Evolutionary conservation across 495 filamentous ascomycete genomes (phyloP).

Genomic region (Delitschia confertaspora): DNA sequence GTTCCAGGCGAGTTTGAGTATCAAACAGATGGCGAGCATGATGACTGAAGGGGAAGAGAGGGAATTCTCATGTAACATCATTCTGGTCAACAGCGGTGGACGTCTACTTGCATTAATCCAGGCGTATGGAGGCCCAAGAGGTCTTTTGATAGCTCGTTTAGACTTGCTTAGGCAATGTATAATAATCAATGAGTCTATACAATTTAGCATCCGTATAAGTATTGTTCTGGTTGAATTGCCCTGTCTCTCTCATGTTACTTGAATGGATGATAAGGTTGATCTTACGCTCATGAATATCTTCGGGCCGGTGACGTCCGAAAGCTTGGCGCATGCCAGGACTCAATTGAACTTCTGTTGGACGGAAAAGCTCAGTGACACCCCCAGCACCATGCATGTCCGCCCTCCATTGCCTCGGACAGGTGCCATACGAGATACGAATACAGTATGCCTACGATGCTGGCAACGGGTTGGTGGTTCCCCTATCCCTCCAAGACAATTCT

Average conservation of each 20-base stretch:
- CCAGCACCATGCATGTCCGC: conserved; percentile 19
- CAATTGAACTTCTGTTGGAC: no score
- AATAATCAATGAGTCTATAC: conserved; percentile 25
- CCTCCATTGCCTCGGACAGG: conserved; percentile 6
- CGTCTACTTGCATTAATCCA: conserved; percentile 20
- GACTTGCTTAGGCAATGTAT: conserved; percentile 27
- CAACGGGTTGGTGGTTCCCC: conserved; percentile 10
- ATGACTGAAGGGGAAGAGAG: conserved; percentile 11
- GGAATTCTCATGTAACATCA: conserved; percentile 23
- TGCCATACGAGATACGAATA: conserved; percentile 9
- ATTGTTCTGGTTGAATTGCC: no score
- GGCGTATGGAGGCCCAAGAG: conserved; percentile 20
- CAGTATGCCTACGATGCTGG: conserved; percentile 23
- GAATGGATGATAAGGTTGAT: no score
- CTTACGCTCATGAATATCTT: no score
- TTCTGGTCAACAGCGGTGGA: not conserved
- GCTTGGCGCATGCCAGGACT: not conserved
- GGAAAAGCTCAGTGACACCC: no score
- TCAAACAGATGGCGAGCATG: conserved; percentile 38
- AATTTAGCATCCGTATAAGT: no score
- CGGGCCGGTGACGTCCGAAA: no score
- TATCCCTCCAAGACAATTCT: conserved; percentile 5
- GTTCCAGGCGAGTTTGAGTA: conserved; percentile 80
- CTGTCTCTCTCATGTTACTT: no score
- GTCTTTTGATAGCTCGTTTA: conserved; percentile 6